Evolutionary conservation across 208 protist genomes (phyloP).

Genomic region (Leptomonas pyrrhocoris): DNA sequence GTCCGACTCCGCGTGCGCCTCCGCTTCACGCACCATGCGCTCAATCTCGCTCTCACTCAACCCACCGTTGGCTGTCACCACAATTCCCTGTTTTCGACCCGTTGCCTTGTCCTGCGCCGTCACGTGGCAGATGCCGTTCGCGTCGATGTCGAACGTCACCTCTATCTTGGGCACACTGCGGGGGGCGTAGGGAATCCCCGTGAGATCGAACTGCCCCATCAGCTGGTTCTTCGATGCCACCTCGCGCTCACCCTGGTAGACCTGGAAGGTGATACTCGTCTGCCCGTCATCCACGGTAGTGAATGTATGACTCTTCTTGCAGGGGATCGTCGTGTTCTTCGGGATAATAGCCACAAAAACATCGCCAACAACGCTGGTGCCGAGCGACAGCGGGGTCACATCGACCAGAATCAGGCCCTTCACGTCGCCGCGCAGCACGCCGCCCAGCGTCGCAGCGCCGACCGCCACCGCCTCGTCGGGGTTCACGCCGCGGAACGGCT

Average conservation of each 20-base stretch:
- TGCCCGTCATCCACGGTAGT: conserved; percentile 89
- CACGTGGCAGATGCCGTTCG: conserved; percentile 98
- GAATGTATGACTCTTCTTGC: conserved; percentile 96
- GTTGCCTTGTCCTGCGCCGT: conserved; percentile 97
- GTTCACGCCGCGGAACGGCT: conserved; percentile 98
- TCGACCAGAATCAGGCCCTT: conserved; percentile 97
- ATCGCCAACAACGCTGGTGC: conserved; percentile 97
- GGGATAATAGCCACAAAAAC: conserved; percentile 98
- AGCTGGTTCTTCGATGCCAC: conserved; percentile 94
- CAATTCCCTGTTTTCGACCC: conserved; percentile 95
- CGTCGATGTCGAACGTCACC: conserved; percentile 99
- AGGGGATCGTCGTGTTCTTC: conserved; percentile 99
- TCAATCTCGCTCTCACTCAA: conserved; percentile 86
- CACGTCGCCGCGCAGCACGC: conserved; percentile 91
- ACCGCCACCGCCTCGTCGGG: conserved; percentile 99
- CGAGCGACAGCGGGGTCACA: conserved; percentile 98
- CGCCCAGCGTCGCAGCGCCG: conserved; percentile 98
- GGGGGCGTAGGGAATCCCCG: conserved; percentile 92
- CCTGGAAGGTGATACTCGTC: conserved; percentile 88
- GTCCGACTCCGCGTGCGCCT: conserved; percentile 81
- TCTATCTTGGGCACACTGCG: conserved; percentile 94
- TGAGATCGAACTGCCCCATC: conserved; percentile 95
- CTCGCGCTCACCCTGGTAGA: conserved; percentile 95
- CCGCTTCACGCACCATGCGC: conserved; percentile 87
- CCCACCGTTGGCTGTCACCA: conserved; percentile 90